These are phyloP conservation scores for Protomyces macrosporus DNA, from an alignment of 1,139 yeast genomes.

Conservation along the genomic window DNA sequence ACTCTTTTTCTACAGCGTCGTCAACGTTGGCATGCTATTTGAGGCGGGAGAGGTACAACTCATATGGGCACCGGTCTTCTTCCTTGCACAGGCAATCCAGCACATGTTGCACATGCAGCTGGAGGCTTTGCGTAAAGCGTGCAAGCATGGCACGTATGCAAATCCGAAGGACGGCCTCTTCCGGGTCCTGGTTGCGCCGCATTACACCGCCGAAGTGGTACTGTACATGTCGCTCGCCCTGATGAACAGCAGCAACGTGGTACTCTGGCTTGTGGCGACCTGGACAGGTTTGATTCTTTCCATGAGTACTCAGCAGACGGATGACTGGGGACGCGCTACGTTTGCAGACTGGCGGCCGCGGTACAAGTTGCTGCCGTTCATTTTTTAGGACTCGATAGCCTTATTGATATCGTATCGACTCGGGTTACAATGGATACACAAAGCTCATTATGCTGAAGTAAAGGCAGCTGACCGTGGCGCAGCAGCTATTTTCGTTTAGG, in stretches of 20 bases:
- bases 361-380: conserved; percentile 17
- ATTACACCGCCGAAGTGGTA: conserved; percentile 68
- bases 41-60: background rate
- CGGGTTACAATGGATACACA: too few species aligned
- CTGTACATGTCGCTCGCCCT: conserved; percentile 49
- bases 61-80: conserved; percentile 39
- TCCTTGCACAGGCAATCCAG: conserved; percentile 53
- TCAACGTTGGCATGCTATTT: conserved; percentile 37
- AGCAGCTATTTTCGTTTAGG: too few species aligned
- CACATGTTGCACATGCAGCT: conserved; percentile 54
- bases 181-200: conserved; percentile 60
- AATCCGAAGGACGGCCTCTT: conserved; percentile 56
- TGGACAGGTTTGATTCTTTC: conserved; percentile 21
- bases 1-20: conserved; percentile 53
- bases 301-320: conserved; percentile 19
- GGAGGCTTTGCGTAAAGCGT: conserved; percentile 43
- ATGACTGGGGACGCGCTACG: conserved; percentile 10
- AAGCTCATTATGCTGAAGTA: too few species aligned
- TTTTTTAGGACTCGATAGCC: background rate
- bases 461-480: too few species aligned
- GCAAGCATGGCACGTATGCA: conserved; percentile 51
- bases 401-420: too few species aligned
- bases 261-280: conserved; percentile 13
- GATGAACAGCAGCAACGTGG: conserved; percentile 5
- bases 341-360: conserved; percentile 23